Conservation (phyloP, 352 stramenopile species). For the Pythium oligandrum region DNA sequence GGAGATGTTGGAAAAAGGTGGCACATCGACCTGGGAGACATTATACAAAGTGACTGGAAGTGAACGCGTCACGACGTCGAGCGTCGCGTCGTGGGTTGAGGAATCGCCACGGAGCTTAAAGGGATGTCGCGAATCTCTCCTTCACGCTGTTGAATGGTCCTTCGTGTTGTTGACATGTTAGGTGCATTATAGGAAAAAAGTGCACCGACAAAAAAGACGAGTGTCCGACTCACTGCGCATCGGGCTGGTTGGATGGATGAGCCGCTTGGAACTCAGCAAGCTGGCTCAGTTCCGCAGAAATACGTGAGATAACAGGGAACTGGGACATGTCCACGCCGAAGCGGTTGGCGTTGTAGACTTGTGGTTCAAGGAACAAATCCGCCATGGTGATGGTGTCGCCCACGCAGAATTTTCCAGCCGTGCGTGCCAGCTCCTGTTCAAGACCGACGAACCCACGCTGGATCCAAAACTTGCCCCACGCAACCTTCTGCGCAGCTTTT, state of each 20-base stretch:
- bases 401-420: conserved; percentile 62
- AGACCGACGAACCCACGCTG: conserved; percentile 79
- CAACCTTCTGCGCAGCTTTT: conserved; percentile 35
- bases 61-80: no score
- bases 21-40: no score
- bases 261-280: conserved; percentile 79
- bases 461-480: conserved; percentile 70
- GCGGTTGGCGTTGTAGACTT: conserved; percentile 90
- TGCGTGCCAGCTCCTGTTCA: conserved; percentile 59
- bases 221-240: conserved; percentile 24
- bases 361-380: conserved; percentile 88
- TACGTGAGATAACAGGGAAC: conserved; percentile 83
- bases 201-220: no score
- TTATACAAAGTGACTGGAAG: no score
- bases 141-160: no score
- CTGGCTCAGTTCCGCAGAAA: conserved; percentile 58
- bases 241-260: conserved; percentile 79
- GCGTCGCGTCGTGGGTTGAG: no score
- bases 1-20: no score
- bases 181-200: no score
- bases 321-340: conserved; percentile 86
- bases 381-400: conserved; percentile 81
- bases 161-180: no score
- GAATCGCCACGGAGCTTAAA: no score
- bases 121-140: no score